phyloP scores from a whole-genome alignment of 441 rosid genomes.

The Arabidopsis hybrid region DNA sequence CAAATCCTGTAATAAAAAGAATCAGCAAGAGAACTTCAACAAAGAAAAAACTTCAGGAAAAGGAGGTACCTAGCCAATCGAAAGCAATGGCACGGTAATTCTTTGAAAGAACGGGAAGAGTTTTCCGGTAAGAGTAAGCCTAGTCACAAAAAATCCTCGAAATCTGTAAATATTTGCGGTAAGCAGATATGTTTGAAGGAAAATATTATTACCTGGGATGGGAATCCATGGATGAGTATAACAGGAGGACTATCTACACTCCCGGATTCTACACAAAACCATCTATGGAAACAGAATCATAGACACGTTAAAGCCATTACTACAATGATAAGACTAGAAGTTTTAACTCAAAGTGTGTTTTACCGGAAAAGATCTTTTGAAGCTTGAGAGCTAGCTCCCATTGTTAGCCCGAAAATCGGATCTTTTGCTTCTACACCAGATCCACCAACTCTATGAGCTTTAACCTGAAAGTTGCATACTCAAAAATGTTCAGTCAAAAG shows the following conservation, averaged over 20 bases:
- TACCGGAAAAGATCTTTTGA: constrained; percentile 81
- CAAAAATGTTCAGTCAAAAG: background rate
- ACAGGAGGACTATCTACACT: constrained; percentile 62
- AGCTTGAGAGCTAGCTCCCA: constrained; percentile 86
- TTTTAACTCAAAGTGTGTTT: background rate
- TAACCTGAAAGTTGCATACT: constrained; percentile 54
- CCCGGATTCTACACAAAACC: constrained; percentile 88
- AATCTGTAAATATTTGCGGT: background rate
- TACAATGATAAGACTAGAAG: background rate
- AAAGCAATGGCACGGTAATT: constrained; percentile 80
- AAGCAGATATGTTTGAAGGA: constrained; percentile 1
- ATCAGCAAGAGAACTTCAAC: background rate
- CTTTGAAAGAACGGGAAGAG: constrained; percentile 74
- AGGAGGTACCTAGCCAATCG: constrained; percentile 79
- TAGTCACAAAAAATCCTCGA: constrained; percentile 35
- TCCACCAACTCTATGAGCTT: constrained; percentile 75
- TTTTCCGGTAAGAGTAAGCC: constrained; percentile 92
- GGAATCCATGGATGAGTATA: constrained; percentile 84
- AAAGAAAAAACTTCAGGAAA: background rate
- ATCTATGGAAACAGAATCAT: constrained; percentile 69
- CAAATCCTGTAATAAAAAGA: constrained; percentile 67
- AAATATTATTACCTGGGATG: constrained; percentile 67
- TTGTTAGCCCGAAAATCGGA: constrained; percentile 83
- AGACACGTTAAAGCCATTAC: constrained; percentile 53
- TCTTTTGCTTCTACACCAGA: constrained; percentile 82